Conservation (phyloP, 73 alveolate species). For the Paramecium biaurelia region DNA sequence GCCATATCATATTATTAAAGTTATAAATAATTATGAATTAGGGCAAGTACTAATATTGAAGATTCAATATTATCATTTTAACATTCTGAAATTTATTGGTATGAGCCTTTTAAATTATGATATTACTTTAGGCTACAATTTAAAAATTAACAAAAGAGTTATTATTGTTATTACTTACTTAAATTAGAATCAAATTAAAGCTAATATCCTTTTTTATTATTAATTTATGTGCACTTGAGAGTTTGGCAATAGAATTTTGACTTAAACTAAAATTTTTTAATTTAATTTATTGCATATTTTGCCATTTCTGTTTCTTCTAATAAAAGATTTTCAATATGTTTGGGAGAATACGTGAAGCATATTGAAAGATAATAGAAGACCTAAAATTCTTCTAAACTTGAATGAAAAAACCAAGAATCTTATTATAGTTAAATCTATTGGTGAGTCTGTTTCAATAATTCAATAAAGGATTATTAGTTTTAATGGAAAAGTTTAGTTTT, state of each 20-base stretch:
- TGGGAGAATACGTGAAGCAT: neutral
- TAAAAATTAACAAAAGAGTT: neutral
- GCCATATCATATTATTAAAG: neutral
- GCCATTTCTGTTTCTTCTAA: neutral
- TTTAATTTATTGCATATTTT: neutral
- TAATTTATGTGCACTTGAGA: neutral
- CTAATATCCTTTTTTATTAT: neutral
- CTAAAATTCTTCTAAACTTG: neutral
- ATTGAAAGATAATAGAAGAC: neutral
- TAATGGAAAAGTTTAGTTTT: neutral
- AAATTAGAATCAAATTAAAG: neutral
- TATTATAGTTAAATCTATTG: neutral
- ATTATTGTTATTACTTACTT: neutral
- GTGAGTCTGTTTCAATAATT: neutral
- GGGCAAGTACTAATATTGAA: neutral
- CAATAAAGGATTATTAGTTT: neutral
- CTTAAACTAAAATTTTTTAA: neutral
- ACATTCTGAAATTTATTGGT: neutral
- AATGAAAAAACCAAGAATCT: constrained; percentile 16
- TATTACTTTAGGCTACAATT: neutral
- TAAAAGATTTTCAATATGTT: neutral
- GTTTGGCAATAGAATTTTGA: neutral
- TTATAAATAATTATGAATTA: neutral
- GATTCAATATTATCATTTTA: neutral
- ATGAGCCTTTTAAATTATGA: neutral